Percentiles rank a stretch among this genome's conserved stretches.
phyloP scores from a whole-genome alignment of 768 basidiomycete species.

The Lactarius trivialis region DNA sequence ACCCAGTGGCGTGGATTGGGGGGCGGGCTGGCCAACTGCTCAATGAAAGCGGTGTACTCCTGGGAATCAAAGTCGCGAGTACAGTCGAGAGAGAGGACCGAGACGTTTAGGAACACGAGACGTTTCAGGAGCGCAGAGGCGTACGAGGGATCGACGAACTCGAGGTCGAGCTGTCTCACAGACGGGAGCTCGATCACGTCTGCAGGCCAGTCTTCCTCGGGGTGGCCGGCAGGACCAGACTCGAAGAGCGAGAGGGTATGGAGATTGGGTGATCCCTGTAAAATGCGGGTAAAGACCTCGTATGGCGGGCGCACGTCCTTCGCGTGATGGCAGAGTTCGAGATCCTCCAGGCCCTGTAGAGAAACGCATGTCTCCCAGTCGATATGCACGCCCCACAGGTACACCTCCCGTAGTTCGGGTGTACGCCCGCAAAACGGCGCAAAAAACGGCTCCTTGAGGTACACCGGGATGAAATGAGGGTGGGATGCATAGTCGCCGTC shows the following conservation, averaged over 20 bases:
- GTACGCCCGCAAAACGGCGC: conserved; percentile 47
- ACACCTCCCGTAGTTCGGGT: conserved; percentile 44
- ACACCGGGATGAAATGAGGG: conserved; percentile 40
- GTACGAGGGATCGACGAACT: too few relatives aligned
- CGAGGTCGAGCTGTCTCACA: too few relatives aligned
- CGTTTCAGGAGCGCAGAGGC: too few relatives aligned
- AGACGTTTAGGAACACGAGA: conserved; percentile 34
- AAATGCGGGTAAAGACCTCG: conserved; percentile 43
- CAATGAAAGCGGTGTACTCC: conserved; percentile 48
- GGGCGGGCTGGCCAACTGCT: conserved; percentile 38
- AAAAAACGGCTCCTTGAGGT: too few relatives aligned
- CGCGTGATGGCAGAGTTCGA: conserved; percentile 59
- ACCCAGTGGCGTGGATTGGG: conserved; percentile 34
- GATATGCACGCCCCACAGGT: conserved; percentile 65
- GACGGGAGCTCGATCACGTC: too few relatives aligned
- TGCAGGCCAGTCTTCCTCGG: too few relatives aligned
- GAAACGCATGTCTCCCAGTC: conserved; percentile 50
- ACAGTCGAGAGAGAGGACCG: too few relatives aligned
- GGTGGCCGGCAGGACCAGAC: conserved; percentile 49
- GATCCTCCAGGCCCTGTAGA: conserved; percentile 40
- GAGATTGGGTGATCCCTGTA: conserved; percentile 49
- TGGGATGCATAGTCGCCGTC: conserved; percentile 39
- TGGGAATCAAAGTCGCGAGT: conserved; percentile 49
- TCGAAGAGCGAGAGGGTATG: conserved; percentile 43
- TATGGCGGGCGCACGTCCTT: conserved; percentile 59